Conservation (phyloP, 192 early-diverging fungal genomes). For the Coemansia sp. region DNA sequence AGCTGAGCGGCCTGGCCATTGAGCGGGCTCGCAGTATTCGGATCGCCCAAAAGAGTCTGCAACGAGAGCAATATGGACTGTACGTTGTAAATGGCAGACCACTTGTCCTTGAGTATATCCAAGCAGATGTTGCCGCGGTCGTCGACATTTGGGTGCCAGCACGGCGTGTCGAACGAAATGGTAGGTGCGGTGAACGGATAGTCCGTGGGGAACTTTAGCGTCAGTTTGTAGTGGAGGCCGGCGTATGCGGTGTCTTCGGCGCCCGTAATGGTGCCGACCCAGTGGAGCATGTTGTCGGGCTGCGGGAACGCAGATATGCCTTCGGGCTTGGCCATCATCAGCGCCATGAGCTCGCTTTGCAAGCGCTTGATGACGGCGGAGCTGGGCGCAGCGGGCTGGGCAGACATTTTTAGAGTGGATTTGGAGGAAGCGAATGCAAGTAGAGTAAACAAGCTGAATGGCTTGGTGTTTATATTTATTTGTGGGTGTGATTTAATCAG, state of each 20-base stretch:
- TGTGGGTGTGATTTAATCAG: background rate
- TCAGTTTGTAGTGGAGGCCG: slow-evolving; percentile 88
- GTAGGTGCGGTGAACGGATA: slow-evolving; percentile 93
- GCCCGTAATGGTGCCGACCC: slow-evolving; percentile 89
- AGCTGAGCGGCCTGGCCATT: slow-evolving; percentile 95
- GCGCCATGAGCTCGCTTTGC: slow-evolving; percentile 62
- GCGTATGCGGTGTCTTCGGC: slow-evolving; percentile 92
- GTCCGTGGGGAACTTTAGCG: slow-evolving; percentile 65
- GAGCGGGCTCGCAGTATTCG: slow-evolving; percentile 91
- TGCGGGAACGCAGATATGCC: slow-evolving; percentile 72
- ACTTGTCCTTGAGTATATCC: slow-evolving; percentile 90
- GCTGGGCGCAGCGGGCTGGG: slow-evolving; percentile 15
- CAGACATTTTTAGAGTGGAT: slow-evolving; percentile 14
- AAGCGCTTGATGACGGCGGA: slow-evolving; percentile 51
- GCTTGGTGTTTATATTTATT: background rate
- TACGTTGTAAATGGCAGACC: slow-evolving; percentile 95
- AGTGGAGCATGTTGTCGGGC: slow-evolving; percentile 62
- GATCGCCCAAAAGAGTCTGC: slow-evolving; percentile 88
- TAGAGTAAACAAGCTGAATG: background rate
- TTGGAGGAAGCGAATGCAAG: slow-evolving; percentile 2
- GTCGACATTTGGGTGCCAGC: slow-evolving; percentile 97
- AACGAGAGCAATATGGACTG: slow-evolving; percentile 92
- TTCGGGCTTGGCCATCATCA: slow-evolving; percentile 63
- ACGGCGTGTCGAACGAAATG: slow-evolving; percentile 82
- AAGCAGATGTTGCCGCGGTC: slow-evolving; percentile 90